Evolutionary conservation across 768 basidiomycete species (phyloP).

Genomic region (Phylloporus arenicola): DNA sequence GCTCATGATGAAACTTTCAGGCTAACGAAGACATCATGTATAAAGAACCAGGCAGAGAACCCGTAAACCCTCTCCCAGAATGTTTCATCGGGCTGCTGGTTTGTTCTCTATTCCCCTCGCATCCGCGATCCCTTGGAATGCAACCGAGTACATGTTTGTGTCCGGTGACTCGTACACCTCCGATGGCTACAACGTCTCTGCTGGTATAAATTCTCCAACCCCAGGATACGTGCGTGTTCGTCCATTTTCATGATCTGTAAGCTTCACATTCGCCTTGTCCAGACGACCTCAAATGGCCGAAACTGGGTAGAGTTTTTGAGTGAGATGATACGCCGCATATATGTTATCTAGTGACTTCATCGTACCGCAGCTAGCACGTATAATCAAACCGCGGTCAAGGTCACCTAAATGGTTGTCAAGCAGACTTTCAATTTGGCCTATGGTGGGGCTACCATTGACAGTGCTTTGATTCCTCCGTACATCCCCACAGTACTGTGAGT

Average conservation of each 20-base stretch:
- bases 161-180: slow-evolving; percentile 64
- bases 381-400: slow-evolving; percentile 51
- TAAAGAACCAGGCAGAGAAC: slow-evolving; percentile 1
- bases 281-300: slow-evolving; percentile 59
- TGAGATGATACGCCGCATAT: slow-evolving; percentile 19
- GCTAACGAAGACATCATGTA: background rate
- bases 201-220: slow-evolving; percentile 45
- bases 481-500: slow-evolving; percentile 47
- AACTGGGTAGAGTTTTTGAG: slow-evolving; percentile 58
- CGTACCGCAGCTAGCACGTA: slow-evolving; percentile 40
- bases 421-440: slow-evolving; percentile 64
- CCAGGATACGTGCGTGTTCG: slow-evolving; percentile 44
- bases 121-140: slow-evolving; percentile 41
- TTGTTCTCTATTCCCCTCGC: slow-evolving; percentile 6
- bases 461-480: slow-evolving; percentile 50
- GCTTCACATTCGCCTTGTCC: background rate
- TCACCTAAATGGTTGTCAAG: slow-evolving; percentile 14
- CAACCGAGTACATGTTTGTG: slow-evolving; percentile 50
- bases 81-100: slow-evolving; percentile 8
- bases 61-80: background rate
- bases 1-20: background rate
- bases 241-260: background rate
- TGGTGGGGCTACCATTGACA: slow-evolving; percentile 62
- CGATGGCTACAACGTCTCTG: slow-evolving; percentile 55
- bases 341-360: background rate